Evolutionary conservation across 176 grass and related monocot species (phyloP).

Genomic region (Neostapfia colusana): DNA sequence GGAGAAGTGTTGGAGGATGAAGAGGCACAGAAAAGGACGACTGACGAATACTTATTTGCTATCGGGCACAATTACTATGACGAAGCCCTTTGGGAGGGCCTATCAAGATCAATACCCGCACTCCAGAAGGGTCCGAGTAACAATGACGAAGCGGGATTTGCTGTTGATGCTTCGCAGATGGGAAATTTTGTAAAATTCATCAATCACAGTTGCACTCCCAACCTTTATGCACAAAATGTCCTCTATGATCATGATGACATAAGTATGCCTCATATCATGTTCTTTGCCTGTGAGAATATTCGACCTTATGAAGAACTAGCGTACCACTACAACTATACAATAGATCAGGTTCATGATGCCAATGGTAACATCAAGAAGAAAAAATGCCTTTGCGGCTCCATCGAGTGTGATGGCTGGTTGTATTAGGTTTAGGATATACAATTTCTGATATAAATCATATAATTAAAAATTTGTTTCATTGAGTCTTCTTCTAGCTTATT

Average conservation of each 20-base stretch:
- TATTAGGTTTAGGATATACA: slow-evolving; percentile 50
- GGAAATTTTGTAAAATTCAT: slow-evolving; percentile 77
- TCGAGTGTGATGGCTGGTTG: slow-evolving; percentile 71
- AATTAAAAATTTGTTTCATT: slow-evolving; percentile 23
- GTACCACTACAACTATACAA: slow-evolving; percentile 80
- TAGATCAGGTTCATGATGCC: slow-evolving; percentile 77
- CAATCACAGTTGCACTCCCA: slow-evolving; percentile 79
- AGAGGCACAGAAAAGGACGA: slow-evolving; percentile 69
- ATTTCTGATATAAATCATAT: slow-evolving; percentile 9
- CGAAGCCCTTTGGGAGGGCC: slow-evolving; percentile 66
- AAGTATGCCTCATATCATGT: slow-evolving; percentile 67
- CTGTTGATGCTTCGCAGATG: slow-evolving; percentile 62
- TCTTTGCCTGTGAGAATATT: slow-evolving; percentile 76
- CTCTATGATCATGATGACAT: slow-evolving; percentile 77
- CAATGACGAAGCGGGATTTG: slow-evolving; percentile 47
- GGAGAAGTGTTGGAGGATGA: slow-evolving; percentile 68
- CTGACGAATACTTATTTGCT: slow-evolving; percentile 74
- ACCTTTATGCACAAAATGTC: slow-evolving; percentile 76
- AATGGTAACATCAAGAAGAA: slow-evolving; percentile 84
- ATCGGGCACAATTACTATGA: slow-evolving; percentile 81
- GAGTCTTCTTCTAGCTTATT: background rate
- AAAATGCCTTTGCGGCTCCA: slow-evolving; percentile 61
- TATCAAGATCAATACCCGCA: slow-evolving; percentile 68
- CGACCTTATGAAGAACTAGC: slow-evolving; percentile 51
- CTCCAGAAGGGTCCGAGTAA: slow-evolving; percentile 50